phyloP scores from a whole-genome alignment of 2,329 filamentous ascomycete genomes.

The Botrytis cinerea region DNA sequence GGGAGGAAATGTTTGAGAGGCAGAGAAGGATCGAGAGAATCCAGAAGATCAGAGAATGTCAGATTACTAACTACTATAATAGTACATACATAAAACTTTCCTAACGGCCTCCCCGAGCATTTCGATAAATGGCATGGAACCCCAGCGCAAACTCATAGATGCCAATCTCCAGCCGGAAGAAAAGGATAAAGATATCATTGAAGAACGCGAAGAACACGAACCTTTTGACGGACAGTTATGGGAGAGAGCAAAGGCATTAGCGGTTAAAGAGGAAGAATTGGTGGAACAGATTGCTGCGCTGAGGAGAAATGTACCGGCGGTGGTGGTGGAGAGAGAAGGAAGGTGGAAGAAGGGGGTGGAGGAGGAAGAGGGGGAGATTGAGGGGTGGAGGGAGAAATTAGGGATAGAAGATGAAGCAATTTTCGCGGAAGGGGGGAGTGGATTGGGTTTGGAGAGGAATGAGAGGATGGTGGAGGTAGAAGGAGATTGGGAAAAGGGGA shows the following conservation, averaged over 20 bases:
- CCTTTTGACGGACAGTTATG: slow-evolving; percentile 62
- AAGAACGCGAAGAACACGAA: slow-evolving; percentile 52
- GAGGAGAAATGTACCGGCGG: slow-evolving; percentile 33
- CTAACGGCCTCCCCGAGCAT: slow-evolving; percentile 59
- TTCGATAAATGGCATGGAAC: slow-evolving; percentile 59
- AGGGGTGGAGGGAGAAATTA: slow-evolving; percentile 28
- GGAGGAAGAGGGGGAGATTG: slow-evolving; percentile 33
- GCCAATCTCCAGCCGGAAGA: slow-evolving; percentile 37
- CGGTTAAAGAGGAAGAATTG: slow-evolving; percentile 62
- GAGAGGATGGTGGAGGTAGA: slow-evolving; percentile 53
- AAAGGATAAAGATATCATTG: slow-evolving; percentile 22
- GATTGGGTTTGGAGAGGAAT: slow-evolving; percentile 33
- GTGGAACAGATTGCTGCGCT: slow-evolving; percentile 61
- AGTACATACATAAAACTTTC: slow-evolving; percentile 66
- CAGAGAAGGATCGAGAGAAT: not conserved
- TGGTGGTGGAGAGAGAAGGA: slow-evolving; percentile 30
- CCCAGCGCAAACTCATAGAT: slow-evolving; percentile 44
- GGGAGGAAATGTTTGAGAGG: not conserved
- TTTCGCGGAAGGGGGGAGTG: slow-evolving; percentile 26
- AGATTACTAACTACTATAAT: not conserved
- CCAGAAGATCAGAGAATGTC: not conserved
- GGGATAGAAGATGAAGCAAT: slow-evolving; percentile 25
- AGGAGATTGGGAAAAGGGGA: slow-evolving; percentile 49
- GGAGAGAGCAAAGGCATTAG: slow-evolving; percentile 60
- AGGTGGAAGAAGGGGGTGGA: slow-evolving; percentile 31